Base-by-base conservation (phyloP, 768 basidiomycete genomes). In the Mycena metata region DNA sequence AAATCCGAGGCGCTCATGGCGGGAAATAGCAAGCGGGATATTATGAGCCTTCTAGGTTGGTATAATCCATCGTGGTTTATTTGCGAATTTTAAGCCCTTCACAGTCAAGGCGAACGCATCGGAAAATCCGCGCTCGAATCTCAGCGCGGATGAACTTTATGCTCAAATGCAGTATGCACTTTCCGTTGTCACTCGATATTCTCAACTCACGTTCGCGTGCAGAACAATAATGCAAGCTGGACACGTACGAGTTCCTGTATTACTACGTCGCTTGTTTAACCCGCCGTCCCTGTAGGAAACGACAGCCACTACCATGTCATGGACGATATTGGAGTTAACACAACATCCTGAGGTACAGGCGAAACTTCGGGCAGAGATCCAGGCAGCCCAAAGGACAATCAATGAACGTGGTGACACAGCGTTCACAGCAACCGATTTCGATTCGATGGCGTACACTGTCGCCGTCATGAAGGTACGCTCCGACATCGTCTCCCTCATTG, bases 21-120 rank as follows among this genome's bases (percentile, higher is more conserved):
- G 51, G 88, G 86, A 10, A 86, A 83, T 72, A 81, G 81, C 16
- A 83, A 80, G 54, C 85, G 84, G 45, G 89, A 90, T 73, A 81
- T 88, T 21, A 77, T 90, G 68, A 87, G 86, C 63, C 78, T 89
- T 21, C 78, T 90, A 19, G 85, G 89, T 30, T 30, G 3, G 30
- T 30, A 30, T 30, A 30, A 30, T 30, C 6, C 6, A 3, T 30
- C 3, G 30, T 30, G 30, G 30, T 30, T 30, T 30, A 30, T 30
- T 30, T 30, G 30, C 6, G 30, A 30, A 6, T 30, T 6, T 30
- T 30, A 30, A 30, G 30, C 30, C 3, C 30, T 30, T 30, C 30
- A 3, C 51, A 69, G 75, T 75, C 17, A 72, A 75, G 42, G 69
- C 76, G 2, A 75, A 76, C 47, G 58, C 52, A 9, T 69, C 73